Evolutionary conservation across 129 eudicot genomes (phyloP), one percentile per base, ranked within the genome.

Genomic region (Erigeron canadensis): DNA sequence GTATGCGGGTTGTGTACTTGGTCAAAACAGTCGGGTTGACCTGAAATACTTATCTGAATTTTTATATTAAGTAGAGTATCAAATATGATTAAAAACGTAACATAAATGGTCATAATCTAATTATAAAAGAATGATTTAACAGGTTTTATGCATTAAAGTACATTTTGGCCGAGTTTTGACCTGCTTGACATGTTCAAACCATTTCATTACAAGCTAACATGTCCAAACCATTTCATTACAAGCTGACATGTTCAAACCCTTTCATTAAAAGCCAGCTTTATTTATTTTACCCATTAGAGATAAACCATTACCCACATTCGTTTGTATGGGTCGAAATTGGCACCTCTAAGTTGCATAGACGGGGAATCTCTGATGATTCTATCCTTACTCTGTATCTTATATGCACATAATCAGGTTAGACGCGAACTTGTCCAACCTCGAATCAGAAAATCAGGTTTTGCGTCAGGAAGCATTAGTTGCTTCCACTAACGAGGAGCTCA

Each of bases 381-480:
- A 39, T 77, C 67, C 54, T 80, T 43, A 82, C 61, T 63, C 57
- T 63, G 63, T 63, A 42, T 43, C n/a, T 43, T 53, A 22, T 75
- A 57, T 71, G 70, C 34, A 75, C 48, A 40, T 70, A 59, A 77
- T 80, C 95, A 94, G 98, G 83, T 79, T 95, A 71, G 96, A 90
- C 67, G 75, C 81, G 50, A 95, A 87, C 63, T 72, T 88, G 67
- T 87, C 99, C 70, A 95, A 86, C 84, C 88, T 90, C 7, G 99
- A 95, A 75, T 87, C 99, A 57, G 99, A 95, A 81, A 95, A 87
- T 76, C 99, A 95, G 83, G 95, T 95, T 50, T 87, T 95, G 23
- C 96, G 99, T 42, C 97, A 95, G 81, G 94, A 95, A 75, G 97
- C 96, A 48, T 82, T 95, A 76, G 96, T 80, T 73, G 87, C 88